Evolutionary conservation across 2,329 filamentous ascomycete species (phyloP).

Genomic region (Huntiella moniliformis): DNA sequence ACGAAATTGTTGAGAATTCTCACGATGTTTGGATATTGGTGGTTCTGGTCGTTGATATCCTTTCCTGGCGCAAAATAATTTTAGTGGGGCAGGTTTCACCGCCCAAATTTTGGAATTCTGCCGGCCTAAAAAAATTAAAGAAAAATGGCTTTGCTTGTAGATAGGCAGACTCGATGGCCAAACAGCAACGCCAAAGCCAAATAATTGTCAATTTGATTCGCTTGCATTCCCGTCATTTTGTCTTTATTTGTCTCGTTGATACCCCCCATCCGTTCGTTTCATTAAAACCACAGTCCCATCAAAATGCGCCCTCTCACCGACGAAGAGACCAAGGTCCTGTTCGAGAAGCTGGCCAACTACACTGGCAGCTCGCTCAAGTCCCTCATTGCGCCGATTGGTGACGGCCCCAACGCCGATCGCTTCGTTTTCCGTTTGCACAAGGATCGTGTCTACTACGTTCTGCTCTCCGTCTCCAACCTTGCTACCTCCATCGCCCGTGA

Average conservation of each 20-base stretch:
- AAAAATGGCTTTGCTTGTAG: too few relatives aligned
- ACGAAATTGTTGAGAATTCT: background rate
- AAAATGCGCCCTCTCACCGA: constrained; percentile 70
- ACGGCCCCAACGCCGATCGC: constrained; percentile 50
- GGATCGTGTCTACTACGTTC: constrained; percentile 78
- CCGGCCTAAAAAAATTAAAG: constrained; percentile 8
- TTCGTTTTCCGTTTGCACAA: constrained; percentile 74
- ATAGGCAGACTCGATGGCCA: background rate
- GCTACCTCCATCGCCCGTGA: constrained; percentile 71
- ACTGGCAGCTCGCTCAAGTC: constrained; percentile 72
- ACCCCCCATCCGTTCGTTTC: background rate
- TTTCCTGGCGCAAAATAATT: constrained; percentile 10
- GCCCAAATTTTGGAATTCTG: constrained; percentile 17
- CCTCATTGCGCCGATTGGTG: constrained; percentile 55
- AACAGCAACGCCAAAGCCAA: background rate
- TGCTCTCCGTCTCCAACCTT: constrained; percentile 74
- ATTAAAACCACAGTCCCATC: constrained; percentile 2
- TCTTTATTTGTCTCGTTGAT: constrained; percentile 1
- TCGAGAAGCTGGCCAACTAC: constrained; percentile 87
- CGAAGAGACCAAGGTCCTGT: constrained; percentile 60
- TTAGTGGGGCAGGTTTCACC: constrained; percentile 13
- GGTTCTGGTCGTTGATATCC: background rate
- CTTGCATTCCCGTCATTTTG: background rate
- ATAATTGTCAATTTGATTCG: background rate
- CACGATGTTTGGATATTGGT: background rate